A percentile compares a stretch with the other conserved stretches of the same genome.
Conservation (phyloP, 2,329 filamentous ascomycete species). For the Blastomyces gilchristii region DNA sequence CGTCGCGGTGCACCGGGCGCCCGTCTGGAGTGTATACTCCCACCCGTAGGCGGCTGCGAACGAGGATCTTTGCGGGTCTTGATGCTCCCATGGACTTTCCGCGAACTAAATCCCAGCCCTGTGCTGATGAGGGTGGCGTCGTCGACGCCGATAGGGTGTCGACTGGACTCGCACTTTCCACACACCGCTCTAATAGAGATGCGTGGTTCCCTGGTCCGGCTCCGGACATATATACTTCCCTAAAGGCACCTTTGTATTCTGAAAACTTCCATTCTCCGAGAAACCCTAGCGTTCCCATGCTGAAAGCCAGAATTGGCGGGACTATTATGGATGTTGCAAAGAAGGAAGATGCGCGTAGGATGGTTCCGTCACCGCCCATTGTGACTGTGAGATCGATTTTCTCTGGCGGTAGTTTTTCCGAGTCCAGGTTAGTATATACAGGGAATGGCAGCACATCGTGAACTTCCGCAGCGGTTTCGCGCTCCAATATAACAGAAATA, state of each 20-base stretch:
- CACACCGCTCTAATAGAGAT: slow-evolving; percentile 35
- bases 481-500: slow-evolving; percentile 75
- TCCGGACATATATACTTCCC: slow-evolving; percentile 82
- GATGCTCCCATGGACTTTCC: slow-evolving; percentile 72
- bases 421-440: slow-evolving; percentile 47
- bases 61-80: slow-evolving; percentile 67
- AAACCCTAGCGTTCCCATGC: slow-evolving; percentile 93
- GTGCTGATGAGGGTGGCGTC: slow-evolving; percentile 22
- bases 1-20: slow-evolving; percentile 26
- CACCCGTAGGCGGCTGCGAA: slow-evolving; percentile 78
- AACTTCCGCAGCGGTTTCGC: slow-evolving; percentile 58
- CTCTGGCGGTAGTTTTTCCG: slow-evolving; percentile 48
- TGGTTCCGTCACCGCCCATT: slow-evolving; percentile 86
- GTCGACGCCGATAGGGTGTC: background rate
- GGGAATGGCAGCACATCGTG: slow-evolving; percentile 63
- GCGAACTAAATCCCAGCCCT: slow-evolving; percentile 60
- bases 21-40: slow-evolving; percentile 67
- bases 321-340: slow-evolving; percentile 74
- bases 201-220: slow-evolving; percentile 42
- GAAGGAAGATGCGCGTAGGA: slow-evolving; percentile 72
- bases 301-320: slow-evolving; percentile 86
- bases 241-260: slow-evolving; percentile 84
- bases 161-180: background rate
- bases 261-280: slow-evolving; percentile 92
- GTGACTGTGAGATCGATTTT: slow-evolving; percentile 87